Base-by-base conservation (phyloP, 495 filamentous ascomycete species). In the Penicillium riverlandense region DNA sequence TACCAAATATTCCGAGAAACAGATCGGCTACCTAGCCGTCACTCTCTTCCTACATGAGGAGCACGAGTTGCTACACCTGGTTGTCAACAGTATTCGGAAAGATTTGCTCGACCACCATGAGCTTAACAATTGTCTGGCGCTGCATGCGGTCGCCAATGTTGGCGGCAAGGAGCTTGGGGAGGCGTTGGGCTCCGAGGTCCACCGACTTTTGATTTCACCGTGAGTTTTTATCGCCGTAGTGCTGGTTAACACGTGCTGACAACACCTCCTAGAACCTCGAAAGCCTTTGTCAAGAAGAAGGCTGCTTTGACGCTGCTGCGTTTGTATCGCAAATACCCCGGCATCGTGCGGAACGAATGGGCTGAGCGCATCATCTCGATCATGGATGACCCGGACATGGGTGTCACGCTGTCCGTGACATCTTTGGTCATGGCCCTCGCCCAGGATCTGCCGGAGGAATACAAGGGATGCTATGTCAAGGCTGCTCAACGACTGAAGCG, bases 241-340 rank as follows among this genome's bases (percentile, higher is more conserved):
- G 22, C 4, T 22, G 22, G 22, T 4, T 22, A 22, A 22, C 22
- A 22, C n/a, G n/a, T 3, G 22, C 15, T 14, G 9, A 14, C 29
- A 7, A 6, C n/a, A 10, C 11, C 46, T 30, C 35, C 36, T 44
- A 96, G 90, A 30, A 91, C 94, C 11, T 96, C 91, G 0, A 97
- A 96, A 66, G 77, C 92, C 1, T 99, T 99, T 43, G 94, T 99
- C 28, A 99, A 97, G 72, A 99, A 99, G 74, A 99, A 99, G 73
- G 91, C 94, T 6, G 94, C 94, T 5, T 74, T 99, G 22, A 99
- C 94, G 2, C 72, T 99, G n/a, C 82, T 99, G 22, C 85, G 94
- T 37, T 67, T 99, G 11, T 99, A 95, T 68, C 85, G 94, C 43
- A 99, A 97, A 70, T 83, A 90, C 54, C 86, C 89, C 0, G 82